Evolutionary conservation across 805 yeast genomes (phyloP).

Genomic region (Candida endomychidarum): DNA sequence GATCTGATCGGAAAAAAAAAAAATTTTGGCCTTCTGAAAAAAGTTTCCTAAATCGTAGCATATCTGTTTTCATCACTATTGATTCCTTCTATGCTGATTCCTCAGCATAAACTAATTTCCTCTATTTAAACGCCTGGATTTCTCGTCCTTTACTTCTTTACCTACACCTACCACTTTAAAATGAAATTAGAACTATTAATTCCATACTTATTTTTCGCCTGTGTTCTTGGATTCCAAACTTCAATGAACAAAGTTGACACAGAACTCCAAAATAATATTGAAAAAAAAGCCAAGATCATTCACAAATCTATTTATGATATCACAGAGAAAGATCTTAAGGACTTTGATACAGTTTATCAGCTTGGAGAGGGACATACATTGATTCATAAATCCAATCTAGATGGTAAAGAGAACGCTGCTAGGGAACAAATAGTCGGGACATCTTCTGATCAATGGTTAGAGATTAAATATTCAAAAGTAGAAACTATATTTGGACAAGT

Average conservation of each 20-base stretch:
- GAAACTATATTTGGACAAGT: conserved; percentile 7
- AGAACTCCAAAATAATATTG: not conserved
- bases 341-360: conserved; percentile 11
- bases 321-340: conserved; percentile 1
- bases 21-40: too few species aligned
- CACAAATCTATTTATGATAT: conserved; percentile 2
- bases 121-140: too few species aligned
- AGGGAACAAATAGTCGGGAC: not conserved
- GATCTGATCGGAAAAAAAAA: too few species aligned
- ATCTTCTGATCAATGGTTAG: conserved; percentile 12
- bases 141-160: too few species aligned
- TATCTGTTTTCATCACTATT: too few species aligned
- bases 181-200: not conserved
- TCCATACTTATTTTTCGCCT: not conserved
- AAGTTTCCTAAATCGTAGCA: not conserved
- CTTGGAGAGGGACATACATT: conserved; percentile 9
- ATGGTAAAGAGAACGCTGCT: conserved; percentile 2
- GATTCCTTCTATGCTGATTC: too few species aligned
- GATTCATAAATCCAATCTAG: conserved; percentile 11
- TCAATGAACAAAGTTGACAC: not conserved
- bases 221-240: not conserved
- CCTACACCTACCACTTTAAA: too few species aligned
- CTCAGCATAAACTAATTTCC: not conserved
- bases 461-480: conserved; percentile 2
- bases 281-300: not conserved